Evolutionary conservation across 352 stramenopile genomes (phyloP).

Genomic region (Phytophthora melonis): DNA sequence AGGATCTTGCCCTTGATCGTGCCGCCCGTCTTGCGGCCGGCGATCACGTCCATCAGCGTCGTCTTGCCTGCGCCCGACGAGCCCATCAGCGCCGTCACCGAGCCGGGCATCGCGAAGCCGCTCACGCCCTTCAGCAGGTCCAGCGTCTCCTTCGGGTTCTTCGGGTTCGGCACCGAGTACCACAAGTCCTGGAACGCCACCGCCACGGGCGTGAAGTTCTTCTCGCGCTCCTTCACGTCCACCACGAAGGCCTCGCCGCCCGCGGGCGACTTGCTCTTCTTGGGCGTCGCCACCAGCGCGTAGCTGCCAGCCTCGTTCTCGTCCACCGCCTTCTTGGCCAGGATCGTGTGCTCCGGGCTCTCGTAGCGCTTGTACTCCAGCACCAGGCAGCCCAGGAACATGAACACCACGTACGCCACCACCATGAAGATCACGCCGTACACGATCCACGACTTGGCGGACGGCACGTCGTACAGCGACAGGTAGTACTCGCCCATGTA

Average conservation of each 20-base stretch:
- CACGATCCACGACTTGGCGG: background rate
- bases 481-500: constrained; percentile 50
- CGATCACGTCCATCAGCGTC: constrained; percentile 94
- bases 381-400: constrained; percentile 8
- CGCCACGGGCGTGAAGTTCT: constrained; percentile 45
- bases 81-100: constrained; percentile 91
- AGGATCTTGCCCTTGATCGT: constrained; percentile 65
- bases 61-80: constrained; percentile 78
- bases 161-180: constrained; percentile 48
- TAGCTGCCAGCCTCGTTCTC: constrained; percentile 14
- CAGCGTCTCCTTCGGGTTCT: constrained; percentile 49
- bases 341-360: constrained; percentile 2
- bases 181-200: constrained; percentile 46
- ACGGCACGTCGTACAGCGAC: constrained; percentile 30
- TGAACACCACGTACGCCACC: constrained; percentile 10
- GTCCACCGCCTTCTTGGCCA: background rate
- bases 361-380: constrained; percentile 11
- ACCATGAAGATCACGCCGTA: constrained; percentile 23
- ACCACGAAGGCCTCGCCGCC: constrained; percentile 5
- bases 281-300: constrained; percentile 16
- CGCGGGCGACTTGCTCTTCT: constrained; percentile 12
- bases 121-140: constrained; percentile 70
- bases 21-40: constrained; percentile 73
- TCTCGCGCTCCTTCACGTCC: constrained; percentile 30
- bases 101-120: constrained; percentile 52